Percentiles rank a stretch among this genome's conserved stretches.
Conservation (phyloP, 2,329 filamentous ascomycete species). For the Fusarium cicatricum region DNA sequence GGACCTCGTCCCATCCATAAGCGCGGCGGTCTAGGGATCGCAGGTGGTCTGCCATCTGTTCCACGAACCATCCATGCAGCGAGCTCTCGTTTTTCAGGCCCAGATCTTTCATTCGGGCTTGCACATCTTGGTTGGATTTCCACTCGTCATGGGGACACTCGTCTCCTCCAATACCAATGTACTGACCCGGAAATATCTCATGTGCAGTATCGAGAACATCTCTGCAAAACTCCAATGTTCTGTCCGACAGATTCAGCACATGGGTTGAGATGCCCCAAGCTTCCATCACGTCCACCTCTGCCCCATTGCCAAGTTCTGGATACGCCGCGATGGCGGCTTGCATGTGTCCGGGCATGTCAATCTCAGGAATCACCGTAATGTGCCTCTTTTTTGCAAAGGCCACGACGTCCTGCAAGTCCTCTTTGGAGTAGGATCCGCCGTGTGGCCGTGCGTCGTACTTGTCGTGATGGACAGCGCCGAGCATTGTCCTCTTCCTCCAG, state of each 20-base stretch:
- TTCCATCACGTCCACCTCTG: conserved; percentile 21
- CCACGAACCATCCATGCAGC: conserved; percentile 28
- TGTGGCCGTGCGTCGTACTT: conserved; percentile 21
- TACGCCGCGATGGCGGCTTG: conserved; percentile 32
- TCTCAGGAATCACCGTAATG: conserved; percentile 31
- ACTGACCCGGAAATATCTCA: conserved; percentile 21
- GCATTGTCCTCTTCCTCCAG: conserved; percentile 26
- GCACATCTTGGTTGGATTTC: conserved; percentile 14
- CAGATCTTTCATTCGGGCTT: conserved; percentile 16
- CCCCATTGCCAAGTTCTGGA: conserved; percentile 28
- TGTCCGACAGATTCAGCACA: conserved; percentile 28
- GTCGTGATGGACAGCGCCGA: conserved; percentile 7
- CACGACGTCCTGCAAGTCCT: conserved; percentile 21
- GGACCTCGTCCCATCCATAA: conserved; percentile 28
- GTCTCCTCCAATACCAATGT: conserved; percentile 27
- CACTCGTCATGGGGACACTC: conserved; percentile 32
- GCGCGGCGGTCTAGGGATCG: conserved; percentile 19
- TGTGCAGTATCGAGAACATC: conserved; percentile 19
- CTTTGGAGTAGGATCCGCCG: conserved; percentile 23
- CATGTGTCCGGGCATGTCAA: conserved; percentile 35
- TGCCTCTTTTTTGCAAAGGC: conserved; percentile 22
- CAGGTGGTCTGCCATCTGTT: conserved; percentile 24
- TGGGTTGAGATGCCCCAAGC: conserved; percentile 28
- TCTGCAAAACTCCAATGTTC: conserved; percentile 25
- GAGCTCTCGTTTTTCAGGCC: conserved; percentile 17